Percentiles rank a stretch among this genome's conserved stretches.
Conservation (phyloP, 2,329 filamentous ascomycete genomes). For the Septoria linicola region DNA sequence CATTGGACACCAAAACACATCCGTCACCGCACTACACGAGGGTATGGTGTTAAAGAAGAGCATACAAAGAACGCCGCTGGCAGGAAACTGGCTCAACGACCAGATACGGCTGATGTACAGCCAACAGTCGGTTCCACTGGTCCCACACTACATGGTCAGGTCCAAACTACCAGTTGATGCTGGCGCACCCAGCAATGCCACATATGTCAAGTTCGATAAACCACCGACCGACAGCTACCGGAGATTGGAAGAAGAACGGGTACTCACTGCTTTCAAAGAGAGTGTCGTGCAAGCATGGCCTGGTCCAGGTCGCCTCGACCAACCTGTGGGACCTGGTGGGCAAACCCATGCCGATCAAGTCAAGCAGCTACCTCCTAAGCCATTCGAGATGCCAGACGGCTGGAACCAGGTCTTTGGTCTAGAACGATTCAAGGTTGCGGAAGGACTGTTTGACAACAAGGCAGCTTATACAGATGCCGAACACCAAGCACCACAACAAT, state of each 20-base stretch:
- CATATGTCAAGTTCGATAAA: slow-evolving; percentile 66
- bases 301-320: slow-evolving; percentile 66
- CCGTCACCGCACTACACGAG: slow-evolving; percentile 87
- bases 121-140: slow-evolving; percentile 69
- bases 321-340: slow-evolving; percentile 47
- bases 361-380: slow-evolving; percentile 70
- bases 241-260: slow-evolving; percentile 82
- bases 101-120: slow-evolving; percentile 82
- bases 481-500: slow-evolving; percentile 54
- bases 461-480: slow-evolving; percentile 61
- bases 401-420: slow-evolving; percentile 92
- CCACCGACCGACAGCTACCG: slow-evolving; percentile 70
- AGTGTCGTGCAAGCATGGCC: slow-evolving; percentile 93
- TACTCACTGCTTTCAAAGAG: slow-evolving; percentile 95
- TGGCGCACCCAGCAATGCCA: slow-evolving; percentile 72
- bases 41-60: slow-evolving; percentile 86
- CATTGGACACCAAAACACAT: slow-evolving; percentile 83
- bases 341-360: slow-evolving; percentile 71
- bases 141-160: slow-evolving; percentile 83
- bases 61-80: slow-evolving; percentile 79
- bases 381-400: slow-evolving; percentile 96
- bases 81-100: slow-evolving; percentile 83
- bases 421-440: slow-evolving; percentile 80
- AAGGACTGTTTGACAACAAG: slow-evolving; percentile 87
- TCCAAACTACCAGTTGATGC: slow-evolving; percentile 88